Evolutionary conservation across 2,329 filamentous ascomycete genomes (phyloP), one percentile per base, ranked within the genome.

Genomic region (Colletotrichum ledebouriae): DNA sequence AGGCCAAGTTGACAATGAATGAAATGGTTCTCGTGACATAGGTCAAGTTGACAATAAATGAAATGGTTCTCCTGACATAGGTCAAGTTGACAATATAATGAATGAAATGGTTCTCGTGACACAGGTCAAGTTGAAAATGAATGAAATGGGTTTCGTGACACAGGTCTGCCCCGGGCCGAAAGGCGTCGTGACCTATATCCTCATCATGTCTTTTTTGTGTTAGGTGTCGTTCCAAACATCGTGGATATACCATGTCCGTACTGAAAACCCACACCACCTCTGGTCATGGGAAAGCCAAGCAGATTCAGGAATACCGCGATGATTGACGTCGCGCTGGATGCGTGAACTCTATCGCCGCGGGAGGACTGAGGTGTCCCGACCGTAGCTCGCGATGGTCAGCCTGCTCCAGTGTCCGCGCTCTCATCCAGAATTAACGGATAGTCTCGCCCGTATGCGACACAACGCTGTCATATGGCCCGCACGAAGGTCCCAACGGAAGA

Each of bases 361-460:
- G 22, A 22, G n/a, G 42, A 46, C n/a, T 46, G 42, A 17, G 3
- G 0, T 46, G n/a, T 46, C 42, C 42, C 42, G 4, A 20, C n/a
- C 2, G 0, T 20, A 46, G 9, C 0, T 20, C n/a, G 0, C 42
- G 42, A 6, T 46, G 9, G 0, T 20, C 42, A 46, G 12, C 42
- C 42, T 3, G 42, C n/a, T 46, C 9, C n/a, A 46, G 42, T 46
- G 42, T 46, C 2, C 42, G 42, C 4, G 42, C 0, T 20, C 42
- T 46, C 3, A 46, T 3, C 42, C 42, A 1, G 0, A 20, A 46
- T 46, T 11, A 46, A 3, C 42, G 0, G 42, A 46, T 46, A 20
- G 42, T 46, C 42, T 46, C 42, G 0, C 42, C 42, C 42, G 42
- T 17, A 4, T 46, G 42, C 20, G 22, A 22, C 42, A 17, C n/a